Percentiles rank a stretch among this genome's conserved stretches.
Evolutionary conservation across 495 filamentous ascomycete genomes (phyloP).

Genomic region (Penicillium turbatum): DNA sequence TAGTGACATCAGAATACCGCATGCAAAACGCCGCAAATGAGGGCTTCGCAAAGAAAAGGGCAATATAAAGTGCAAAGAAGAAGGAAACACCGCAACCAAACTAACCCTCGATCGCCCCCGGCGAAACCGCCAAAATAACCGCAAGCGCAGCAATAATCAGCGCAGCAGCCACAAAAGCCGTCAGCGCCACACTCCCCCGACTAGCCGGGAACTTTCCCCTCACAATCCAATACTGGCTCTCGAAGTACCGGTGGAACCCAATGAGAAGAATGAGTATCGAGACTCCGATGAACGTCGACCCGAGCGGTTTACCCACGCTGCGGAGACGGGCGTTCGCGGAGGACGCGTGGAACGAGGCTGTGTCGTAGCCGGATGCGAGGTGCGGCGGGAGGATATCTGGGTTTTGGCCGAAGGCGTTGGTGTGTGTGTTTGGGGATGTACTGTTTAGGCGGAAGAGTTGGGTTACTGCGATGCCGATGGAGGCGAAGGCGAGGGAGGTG

Average conservation of each 20-base stretch:
- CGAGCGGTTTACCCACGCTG: conserved; percentile 85
- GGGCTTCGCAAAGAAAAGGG: neutral
- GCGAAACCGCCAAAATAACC: conserved; percentile 65
- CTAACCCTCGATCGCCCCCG: conserved; percentile 45
- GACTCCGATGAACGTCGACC: conserved; percentile 86
- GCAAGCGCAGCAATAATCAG: conserved; percentile 68
- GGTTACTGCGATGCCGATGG: conserved; percentile 92
- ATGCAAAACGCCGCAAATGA: too few species aligned
- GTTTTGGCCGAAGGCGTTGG: neutral
- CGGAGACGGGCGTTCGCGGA: conserved; percentile 47
- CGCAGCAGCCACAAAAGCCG: conserved; percentile 63
- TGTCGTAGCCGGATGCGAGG: conserved; percentile 3
- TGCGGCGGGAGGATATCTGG: too few species aligned
- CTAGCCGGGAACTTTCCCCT: conserved; percentile 92
- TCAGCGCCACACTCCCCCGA: conserved; percentile 76
- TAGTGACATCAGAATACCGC: too few species aligned
- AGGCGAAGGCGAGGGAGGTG: conserved; percentile 92
- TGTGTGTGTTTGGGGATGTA: conserved; percentile 24
- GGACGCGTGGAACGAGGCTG: conserved; percentile 4
- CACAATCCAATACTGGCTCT: conserved; percentile 78
- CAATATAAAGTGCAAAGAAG: neutral
- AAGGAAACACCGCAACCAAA: neutral
- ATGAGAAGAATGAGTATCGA: conserved; percentile 80
- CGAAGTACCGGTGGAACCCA: conserved; percentile 69
- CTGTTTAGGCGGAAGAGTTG: conserved; percentile 94